Evolutionary conservation across 164 flowering plant species (phyloP), one percentile per base, ranked within the genome.

Genomic region (Liquidambar formosana): DNA sequence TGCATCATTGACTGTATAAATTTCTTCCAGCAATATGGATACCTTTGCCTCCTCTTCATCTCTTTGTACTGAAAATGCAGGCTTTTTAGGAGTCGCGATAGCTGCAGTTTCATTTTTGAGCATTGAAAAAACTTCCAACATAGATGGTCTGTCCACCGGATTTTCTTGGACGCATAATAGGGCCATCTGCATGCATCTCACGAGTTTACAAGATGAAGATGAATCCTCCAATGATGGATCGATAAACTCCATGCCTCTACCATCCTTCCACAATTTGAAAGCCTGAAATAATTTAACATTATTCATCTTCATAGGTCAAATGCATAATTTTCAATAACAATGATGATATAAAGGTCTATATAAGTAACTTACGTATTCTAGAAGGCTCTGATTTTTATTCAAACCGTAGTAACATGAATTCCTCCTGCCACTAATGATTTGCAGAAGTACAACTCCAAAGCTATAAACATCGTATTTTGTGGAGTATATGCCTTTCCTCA

Each of bases 361-460:
- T 11, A 10, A 10, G 15, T 46, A 10, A 46, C 49, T 81, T 71
- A 76, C 84, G 51, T 73, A 76, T 61, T 78, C 78, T 1, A 75
- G 57, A 51, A 81, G 81, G 68, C 65, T 61, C 11, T 73, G 28
- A 41, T 59, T 62, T 41, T 73, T 64, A 33, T 68, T 6, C 2
- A 53, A 19, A 19, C 81, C 78, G 64, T 76, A 76, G 2, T 21
- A 27, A 53, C 67, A 18, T 10, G 57, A 10, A 23, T 14, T 73
- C 58, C 54, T 81, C 73, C 74, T 78, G 23, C 82, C 76, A 57
- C 82, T 76, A 28, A 81, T 64, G 53, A 78, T 78, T 70, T 81
- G 80, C 45, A 81, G 43, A 21, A 81, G 75, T 13, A 78, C 19
- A 38, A 81, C 84, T 63, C 84, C 84, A 71, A 77, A 81, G 58